Evolutionary conservation across 805 yeast genomes (phyloP), one percentile per base, ranked within the genome.

Genomic region (Cyberlindnera sargentensis): DNA sequence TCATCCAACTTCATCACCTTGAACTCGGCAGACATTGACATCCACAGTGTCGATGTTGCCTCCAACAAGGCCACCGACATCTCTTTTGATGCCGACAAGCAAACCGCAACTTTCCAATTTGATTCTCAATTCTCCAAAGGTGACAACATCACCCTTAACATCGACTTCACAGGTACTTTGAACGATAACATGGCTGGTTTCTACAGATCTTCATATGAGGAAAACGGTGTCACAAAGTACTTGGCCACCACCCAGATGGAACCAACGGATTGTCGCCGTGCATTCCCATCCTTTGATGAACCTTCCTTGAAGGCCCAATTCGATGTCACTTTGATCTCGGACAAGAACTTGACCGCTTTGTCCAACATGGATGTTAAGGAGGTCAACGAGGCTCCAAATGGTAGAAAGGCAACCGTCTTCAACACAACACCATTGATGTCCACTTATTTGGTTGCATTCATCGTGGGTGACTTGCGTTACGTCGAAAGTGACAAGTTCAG

Each of bases 221-320:
- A 82, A 49, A 27, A 48, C 23, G 84, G 87, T 24, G 70, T 71
- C 46, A 79, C 78, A 34, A 81, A 80, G 57, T 81, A 82, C 61
- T 71, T 84, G 73, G 86, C 88, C 36, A 81, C 90, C 37, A 84
- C 95, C 37, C 95, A 85, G 65, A 81, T 85, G 78, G 95, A 85
- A 66, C 81, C 95, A 25, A 82, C 91, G 23, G 93, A 85, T 59
- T 86, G 91, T 53, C 78, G 95, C 56, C 75, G 88, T 56, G 93
- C 93, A 8, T 85, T 85, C 72, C 95, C 95, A 31, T 84, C 84
- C 58, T 83, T 81, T 56, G 95, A 85, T 63, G 93, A 84, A 61
- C 95, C 95, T 24, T 78, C 84, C 44, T 72, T 82, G 47, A 85
- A 85, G 66, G 87, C 93, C 25, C 70, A 78, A 40, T 85, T 82